Evolutionary conservation across 2,329 filamentous ascomycete species (phyloP).

Genomic region (Fusarium robinianum): DNA sequence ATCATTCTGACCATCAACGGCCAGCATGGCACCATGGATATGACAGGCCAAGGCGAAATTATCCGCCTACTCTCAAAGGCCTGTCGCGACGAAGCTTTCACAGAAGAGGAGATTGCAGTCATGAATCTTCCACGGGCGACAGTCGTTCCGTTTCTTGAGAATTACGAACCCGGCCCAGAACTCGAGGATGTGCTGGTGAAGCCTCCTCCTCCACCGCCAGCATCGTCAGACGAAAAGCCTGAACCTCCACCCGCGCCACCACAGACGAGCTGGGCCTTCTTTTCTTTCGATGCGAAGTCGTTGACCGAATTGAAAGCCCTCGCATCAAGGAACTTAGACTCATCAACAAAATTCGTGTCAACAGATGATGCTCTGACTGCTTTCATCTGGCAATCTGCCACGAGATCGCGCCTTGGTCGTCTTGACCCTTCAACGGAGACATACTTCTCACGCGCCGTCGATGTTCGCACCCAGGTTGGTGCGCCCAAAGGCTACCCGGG

Average conservation of each 20-base stretch:
- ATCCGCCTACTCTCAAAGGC: slow-evolving; percentile 55
- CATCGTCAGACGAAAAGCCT: neutral
- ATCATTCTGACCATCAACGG: slow-evolving; percentile 54
- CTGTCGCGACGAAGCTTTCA: slow-evolving; percentile 51
- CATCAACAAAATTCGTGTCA: slow-evolving; percentile 45
- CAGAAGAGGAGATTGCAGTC: slow-evolving; percentile 46
- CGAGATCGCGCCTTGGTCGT: slow-evolving; percentile 46
- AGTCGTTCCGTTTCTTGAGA: slow-evolving; percentile 47
- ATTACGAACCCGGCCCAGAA: slow-evolving; percentile 43
- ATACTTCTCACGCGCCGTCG: slow-evolving; percentile 53
- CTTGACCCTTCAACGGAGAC: slow-evolving; percentile 32
- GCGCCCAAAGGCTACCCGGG: slow-evolving; percentile 53
- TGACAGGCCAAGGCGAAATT: slow-evolving; percentile 52
- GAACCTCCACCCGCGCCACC: slow-evolving; percentile 16
- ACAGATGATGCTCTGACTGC: slow-evolving; percentile 59
- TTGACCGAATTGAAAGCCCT: slow-evolving; percentile 48
- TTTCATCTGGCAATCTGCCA: slow-evolving; percentile 54
- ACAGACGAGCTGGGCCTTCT: slow-evolving; percentile 49
- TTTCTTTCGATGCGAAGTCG: slow-evolving; percentile 46
- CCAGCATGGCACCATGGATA: slow-evolving; percentile 57
- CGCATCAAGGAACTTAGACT: slow-evolving; percentile 36
- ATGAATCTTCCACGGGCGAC: slow-evolving; percentile 49
- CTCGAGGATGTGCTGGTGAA: slow-evolving; percentile 43
- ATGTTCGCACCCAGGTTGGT: slow-evolving; percentile 49
- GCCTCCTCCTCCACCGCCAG: slow-evolving; percentile 23